Conservation (phyloP, 371 early-diverging fungal species). For the Mycotypha africana region DNA sequence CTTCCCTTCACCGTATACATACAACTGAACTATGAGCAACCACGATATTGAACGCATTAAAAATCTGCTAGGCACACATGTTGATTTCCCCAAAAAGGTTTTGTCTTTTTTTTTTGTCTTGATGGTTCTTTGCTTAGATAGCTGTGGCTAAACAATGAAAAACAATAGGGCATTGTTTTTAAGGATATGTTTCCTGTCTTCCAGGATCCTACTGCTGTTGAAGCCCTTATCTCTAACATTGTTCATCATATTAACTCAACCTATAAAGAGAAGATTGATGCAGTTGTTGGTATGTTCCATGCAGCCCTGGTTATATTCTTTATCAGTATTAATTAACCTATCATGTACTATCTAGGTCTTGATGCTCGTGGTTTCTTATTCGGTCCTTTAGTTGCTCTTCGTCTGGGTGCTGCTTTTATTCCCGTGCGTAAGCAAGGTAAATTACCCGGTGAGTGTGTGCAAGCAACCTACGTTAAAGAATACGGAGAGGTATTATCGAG, state of each 20-base stretch:
- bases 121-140: no score
- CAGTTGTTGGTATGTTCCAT: slow-evolving; percentile 69
- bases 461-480: slow-evolving; percentile 85
- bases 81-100: slow-evolving; percentile 85
- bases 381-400: slow-evolving; percentile 85
- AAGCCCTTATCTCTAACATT: slow-evolving; percentile 84
- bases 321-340: not conserved
- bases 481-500: slow-evolving; percentile 76
- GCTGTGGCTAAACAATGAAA: no score
- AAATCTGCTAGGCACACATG: slow-evolving; percentile 61
- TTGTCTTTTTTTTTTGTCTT: no score
- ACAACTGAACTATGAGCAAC: slow-evolving; percentile 23
- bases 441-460: slow-evolving; percentile 77
- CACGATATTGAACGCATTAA: slow-evolving; percentile 55
- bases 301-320: not conserved
- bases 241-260: slow-evolving; percentile 73
- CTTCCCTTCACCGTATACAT: not conserved
- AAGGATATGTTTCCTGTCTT: slow-evolving; percentile 96
- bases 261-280: slow-evolving; percentile 74
- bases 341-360: slow-evolving; percentile 40
- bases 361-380: slow-evolving; percentile 92
- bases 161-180: slow-evolving; percentile 75
- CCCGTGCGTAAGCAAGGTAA: slow-evolving; percentile 97
- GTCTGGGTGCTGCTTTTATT: slow-evolving; percentile 87
- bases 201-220: slow-evolving; percentile 89